Conservation (phyloP, 352 stramenopile species). For the Pythium volutum region DNA sequence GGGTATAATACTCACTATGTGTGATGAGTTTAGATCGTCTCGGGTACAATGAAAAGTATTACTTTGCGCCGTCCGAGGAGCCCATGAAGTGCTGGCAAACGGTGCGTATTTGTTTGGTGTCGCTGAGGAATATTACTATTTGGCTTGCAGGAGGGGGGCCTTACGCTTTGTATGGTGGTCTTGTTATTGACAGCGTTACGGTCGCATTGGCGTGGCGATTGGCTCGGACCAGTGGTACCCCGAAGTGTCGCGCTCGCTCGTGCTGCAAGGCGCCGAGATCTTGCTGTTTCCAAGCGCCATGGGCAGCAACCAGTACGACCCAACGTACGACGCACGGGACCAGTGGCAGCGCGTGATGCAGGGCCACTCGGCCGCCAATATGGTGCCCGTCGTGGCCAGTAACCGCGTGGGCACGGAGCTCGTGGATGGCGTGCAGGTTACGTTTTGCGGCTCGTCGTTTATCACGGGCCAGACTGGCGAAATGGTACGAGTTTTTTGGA, state of each 20-base stretch:
- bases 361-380: slow-evolving; percentile 86
- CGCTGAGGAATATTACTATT: not conserved
- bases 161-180: not conserved
- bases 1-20: not conserved
- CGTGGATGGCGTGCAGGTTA: slow-evolving; percentile 76
- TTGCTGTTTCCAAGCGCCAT: slow-evolving; percentile 80
- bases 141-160: too few species aligned
- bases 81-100: slow-evolving; percentile 90
- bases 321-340: slow-evolving; percentile 80
- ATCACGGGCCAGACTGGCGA: slow-evolving; percentile 90
- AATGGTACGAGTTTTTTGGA: slow-evolving; percentile 44
- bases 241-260: slow-evolving; percentile 84
- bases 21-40: too few species aligned
- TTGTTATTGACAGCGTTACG: slow-evolving; percentile 74
- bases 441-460: slow-evolving; percentile 92
- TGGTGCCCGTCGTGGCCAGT: slow-evolving; percentile 89
- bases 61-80: slow-evolving; percentile 90
- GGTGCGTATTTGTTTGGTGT: slow-evolving; percentile 22
- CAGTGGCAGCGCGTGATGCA: slow-evolving; percentile 93
- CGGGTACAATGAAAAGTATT: slow-evolving; percentile 92
- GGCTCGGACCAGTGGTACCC: slow-evolving; percentile 93
- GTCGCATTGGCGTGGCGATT: slow-evolving; percentile 86
- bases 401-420: slow-evolving; percentile 88
- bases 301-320: slow-evolving; percentile 87
- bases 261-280: slow-evolving; percentile 88